Evolutionary conservation across 768 basidiomycete species (phyloP).

Genomic region (Zangia roseola): DNA sequence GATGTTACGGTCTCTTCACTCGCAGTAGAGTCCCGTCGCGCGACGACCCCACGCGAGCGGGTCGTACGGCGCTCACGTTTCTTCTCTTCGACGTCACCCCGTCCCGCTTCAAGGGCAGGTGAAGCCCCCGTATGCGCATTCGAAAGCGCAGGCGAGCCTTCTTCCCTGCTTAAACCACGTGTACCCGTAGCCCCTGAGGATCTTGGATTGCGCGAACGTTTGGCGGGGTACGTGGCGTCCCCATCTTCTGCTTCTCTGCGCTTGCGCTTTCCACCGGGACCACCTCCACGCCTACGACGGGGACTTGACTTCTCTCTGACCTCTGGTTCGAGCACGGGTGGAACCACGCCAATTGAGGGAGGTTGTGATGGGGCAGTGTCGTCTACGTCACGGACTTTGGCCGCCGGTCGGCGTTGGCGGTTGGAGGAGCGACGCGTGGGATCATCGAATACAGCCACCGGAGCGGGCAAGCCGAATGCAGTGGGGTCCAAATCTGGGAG

Average conservation of each 20-base stretch:
- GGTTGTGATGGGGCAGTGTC: conserved; percentile 20
- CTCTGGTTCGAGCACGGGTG: conserved; percentile 24
- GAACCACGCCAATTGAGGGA: conserved; percentile 9
- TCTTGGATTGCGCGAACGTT: conserved; percentile 57
- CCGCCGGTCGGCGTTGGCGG: conserved; percentile 46
- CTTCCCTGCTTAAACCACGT: conserved; percentile 35
- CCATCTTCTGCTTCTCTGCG: conserved; percentile 60
- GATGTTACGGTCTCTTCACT: conserved; percentile 47
- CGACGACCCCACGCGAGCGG: conserved; percentile 41
- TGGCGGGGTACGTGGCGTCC: conserved; percentile 70
- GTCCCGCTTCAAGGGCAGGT: conserved; percentile 16
- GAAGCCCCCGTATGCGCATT: conserved; percentile 26
- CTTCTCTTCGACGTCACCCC: conserved; percentile 20
- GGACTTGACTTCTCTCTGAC: conserved; percentile 48
- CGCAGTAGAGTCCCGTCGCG: conserved; percentile 49
- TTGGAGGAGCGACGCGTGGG: conserved; percentile 41
- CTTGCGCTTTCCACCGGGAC: conserved; percentile 48
- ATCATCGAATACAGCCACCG: conserved; percentile 45
- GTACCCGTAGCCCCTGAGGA: conserved; percentile 25
- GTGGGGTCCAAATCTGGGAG: conserved; percentile 62
- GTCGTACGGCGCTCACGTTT: conserved; percentile 45
- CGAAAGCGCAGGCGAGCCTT: conserved; percentile 40
- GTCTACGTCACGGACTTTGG: conserved; percentile 51
- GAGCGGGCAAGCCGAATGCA: conserved; percentile 53
- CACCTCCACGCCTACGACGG: conserved; percentile 45